Evolutionary conservation across 176 grass and related monocot species (phyloP).

Genomic region (Triticum dicoccoides): DNA sequence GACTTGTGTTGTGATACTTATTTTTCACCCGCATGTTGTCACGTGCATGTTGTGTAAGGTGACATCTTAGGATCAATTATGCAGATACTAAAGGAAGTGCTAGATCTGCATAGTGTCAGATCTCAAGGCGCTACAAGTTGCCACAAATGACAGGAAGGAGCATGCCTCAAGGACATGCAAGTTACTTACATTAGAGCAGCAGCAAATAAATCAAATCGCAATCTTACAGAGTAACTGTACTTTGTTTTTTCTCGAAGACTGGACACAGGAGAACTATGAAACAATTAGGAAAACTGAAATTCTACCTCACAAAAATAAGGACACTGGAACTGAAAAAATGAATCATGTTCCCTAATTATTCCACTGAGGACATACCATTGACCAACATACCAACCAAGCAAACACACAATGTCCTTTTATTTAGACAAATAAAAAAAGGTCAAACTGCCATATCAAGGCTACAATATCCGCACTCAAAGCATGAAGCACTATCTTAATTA

Average conservation of each 20-base stretch:
- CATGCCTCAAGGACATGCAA: neutral
- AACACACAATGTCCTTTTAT: neutral
- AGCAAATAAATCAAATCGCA: neutral
- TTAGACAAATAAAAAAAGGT: neutral
- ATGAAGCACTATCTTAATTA: neutral
- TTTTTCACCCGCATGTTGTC: no score
- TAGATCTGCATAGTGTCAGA: no score
- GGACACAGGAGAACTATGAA: neutral
- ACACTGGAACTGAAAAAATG: conserved; percentile 21
- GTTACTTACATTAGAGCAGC: neutral
- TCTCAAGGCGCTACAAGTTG: neutral
- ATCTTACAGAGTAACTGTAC: neutral
- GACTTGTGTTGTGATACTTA: no score
- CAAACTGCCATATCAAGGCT: conserved; percentile 50
- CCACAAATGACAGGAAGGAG: neutral
- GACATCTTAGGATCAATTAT: no score
- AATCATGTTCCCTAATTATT: neutral
- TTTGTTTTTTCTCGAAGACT: neutral
- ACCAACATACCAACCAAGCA: neutral
- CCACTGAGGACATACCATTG: neutral
- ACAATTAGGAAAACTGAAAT: neutral
- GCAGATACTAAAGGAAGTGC: no score
- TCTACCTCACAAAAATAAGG: neutral
- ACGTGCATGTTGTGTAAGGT: no score
- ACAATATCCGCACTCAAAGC: conserved; percentile 7